Base-by-base conservation (phyloP, 805 yeast species). In the Metschnikowia santaceciliae region DNA sequence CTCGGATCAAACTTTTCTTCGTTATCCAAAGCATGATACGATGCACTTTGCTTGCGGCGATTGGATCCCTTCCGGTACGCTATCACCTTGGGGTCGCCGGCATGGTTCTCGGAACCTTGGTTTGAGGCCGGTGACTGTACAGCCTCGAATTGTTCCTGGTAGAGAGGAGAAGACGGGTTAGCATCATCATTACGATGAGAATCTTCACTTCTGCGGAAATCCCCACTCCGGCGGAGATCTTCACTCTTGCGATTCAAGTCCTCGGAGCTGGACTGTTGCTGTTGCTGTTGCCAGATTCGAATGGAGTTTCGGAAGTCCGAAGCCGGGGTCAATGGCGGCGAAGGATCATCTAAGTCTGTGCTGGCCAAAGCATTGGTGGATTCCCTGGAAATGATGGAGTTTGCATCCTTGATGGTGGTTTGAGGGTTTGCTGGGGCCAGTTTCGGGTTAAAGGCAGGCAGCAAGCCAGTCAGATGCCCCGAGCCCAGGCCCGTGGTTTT, bases 381-480 rank as follows among this genome's bases (percentile, higher is more conserved):
- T 19, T 63, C 65, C 43, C 54, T 61, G n/a, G 66, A 60, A 11
- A 62, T 56, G 17, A 63, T 51, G 62, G 78, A 71, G 41, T 66
- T 76, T 17, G 79, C 83, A 56, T 80, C 82, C 32, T 77, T 71
- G 45, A 61, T 72, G 0, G 83, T 80, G 0, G 82, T 80, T 42
- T 68, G 73, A 0, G 84, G 83, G 53, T 72, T 66, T 0, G 82
- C 82, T 0, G 83, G 83, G 1, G 72, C 61, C 3, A 80, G 67
- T 54, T 76, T 76, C 30, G 64, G 63, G 36, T 64, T 42, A 42
- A 70, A 69, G 17, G 75, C 68, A 8, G 75, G 64, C 49, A 66
- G 74, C 15, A 72, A 45, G 17, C 48, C 48, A 7, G 19, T 23
- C 43, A 46, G 37, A 10, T 30, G 34, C 1, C 26, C 26, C 32